A percentile compares a stretch with the other conserved stretches of the same genome.
phyloP scores from a whole-genome alignment of 1,284 basidiomycete species.

The Anthracocystis walkeri region DNA sequence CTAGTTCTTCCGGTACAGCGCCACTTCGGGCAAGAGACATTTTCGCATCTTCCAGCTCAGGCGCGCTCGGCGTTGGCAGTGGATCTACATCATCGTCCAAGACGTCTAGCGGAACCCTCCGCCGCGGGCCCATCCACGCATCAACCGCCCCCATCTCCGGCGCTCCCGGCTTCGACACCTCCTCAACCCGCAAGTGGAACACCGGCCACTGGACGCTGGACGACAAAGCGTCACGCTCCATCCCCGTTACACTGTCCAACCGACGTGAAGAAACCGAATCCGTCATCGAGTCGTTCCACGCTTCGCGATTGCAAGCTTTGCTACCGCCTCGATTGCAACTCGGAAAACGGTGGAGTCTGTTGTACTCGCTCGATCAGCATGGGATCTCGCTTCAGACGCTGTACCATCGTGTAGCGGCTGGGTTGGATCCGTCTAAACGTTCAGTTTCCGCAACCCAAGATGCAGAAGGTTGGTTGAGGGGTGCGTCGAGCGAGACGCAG shows the following conservation, averaged over 20 bases:
- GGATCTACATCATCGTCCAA: slow-evolving; percentile 5
- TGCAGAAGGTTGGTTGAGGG: slow-evolving; percentile 61
- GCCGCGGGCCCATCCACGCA: slow-evolving; percentile 31
- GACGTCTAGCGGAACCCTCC: slow-evolving; percentile 17
- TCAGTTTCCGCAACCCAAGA: slow-evolving; percentile 13
- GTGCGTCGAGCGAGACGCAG: slow-evolving; percentile 49
- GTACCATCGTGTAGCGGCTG: slow-evolving; percentile 57
- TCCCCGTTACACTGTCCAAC: slow-evolving; percentile 57
- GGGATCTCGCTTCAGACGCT: slow-evolving; percentile 91
- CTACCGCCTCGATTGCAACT: slow-evolving; percentile 85
- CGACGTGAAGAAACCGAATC: slow-evolving; percentile 59
- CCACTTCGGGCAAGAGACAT: slow-evolving; percentile 40
- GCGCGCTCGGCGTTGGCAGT: slow-evolving; percentile 2
- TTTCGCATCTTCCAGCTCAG: slow-evolving; percentile 16
- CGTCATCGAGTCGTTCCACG: slow-evolving; percentile 59
- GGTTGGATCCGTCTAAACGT: slow-evolving; percentile 37
- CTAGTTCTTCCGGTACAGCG: slow-evolving; percentile 6
- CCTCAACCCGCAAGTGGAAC: slow-evolving; percentile 58
- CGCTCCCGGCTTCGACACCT: slow-evolving; percentile 63
- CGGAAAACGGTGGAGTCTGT: slow-evolving; percentile 81
- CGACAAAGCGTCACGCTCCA: slow-evolving; percentile 31
- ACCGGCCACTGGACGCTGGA: slow-evolving; percentile 64
- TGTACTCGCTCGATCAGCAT: slow-evolving; percentile 95
- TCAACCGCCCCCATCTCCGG: slow-evolving; percentile 53
- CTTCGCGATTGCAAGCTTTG: slow-evolving; percentile 57